Evolutionary conservation across 768 basidiomycete genomes (phyloP).

Genomic region (Crucibulum laeve): DNA sequence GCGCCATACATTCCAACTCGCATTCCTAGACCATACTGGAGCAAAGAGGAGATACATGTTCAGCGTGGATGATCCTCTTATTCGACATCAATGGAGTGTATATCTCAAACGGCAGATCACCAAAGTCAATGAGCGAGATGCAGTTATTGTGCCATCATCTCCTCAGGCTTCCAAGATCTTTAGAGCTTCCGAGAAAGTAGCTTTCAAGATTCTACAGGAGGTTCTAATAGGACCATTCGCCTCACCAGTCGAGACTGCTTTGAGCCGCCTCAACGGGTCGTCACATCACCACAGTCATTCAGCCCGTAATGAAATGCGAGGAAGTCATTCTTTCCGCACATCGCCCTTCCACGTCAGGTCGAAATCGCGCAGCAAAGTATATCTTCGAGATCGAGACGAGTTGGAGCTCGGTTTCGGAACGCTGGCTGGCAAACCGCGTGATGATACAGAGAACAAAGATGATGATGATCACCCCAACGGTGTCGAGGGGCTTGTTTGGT

Average conservation of each 20-base stretch:
- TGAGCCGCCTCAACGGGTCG: constrained; percentile 8
- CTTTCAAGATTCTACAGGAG: constrained; percentile 83
- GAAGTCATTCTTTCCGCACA: constrained; percentile 17
- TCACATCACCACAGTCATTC: constrained; percentile 7
- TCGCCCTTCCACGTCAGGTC: constrained; percentile 46
- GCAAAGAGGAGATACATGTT: constrained; percentile 90
- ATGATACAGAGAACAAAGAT: constrained; percentile 5
- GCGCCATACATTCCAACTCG: constrained; percentile 93
- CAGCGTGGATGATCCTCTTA: constrained; percentile 77
- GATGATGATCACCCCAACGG: constrained; percentile 5
- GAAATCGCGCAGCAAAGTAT: constrained; percentile 67
- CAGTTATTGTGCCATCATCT: too few species aligned
- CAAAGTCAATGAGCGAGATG: too few species aligned
- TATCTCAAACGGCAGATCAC: constrained; percentile 69
- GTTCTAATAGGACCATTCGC: constrained; percentile 52
- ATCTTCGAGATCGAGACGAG: constrained; percentile 65
- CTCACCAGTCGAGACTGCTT: constrained; percentile 15
- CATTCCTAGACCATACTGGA: constrained; percentile 68
- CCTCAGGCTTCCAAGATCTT: constrained; percentile 43
- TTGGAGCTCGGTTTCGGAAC: constrained; percentile 35
- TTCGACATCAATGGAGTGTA: constrained; percentile 70
- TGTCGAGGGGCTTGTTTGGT: constrained; percentile 56
- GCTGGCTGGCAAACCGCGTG: constrained; percentile 5
- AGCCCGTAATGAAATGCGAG: constrained; percentile 11
- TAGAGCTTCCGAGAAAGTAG: constrained; percentile 68